Conservation (phyloP, 2,329 filamentous ascomycete species). For the Chrysosporium queenslandicum region DNA sequence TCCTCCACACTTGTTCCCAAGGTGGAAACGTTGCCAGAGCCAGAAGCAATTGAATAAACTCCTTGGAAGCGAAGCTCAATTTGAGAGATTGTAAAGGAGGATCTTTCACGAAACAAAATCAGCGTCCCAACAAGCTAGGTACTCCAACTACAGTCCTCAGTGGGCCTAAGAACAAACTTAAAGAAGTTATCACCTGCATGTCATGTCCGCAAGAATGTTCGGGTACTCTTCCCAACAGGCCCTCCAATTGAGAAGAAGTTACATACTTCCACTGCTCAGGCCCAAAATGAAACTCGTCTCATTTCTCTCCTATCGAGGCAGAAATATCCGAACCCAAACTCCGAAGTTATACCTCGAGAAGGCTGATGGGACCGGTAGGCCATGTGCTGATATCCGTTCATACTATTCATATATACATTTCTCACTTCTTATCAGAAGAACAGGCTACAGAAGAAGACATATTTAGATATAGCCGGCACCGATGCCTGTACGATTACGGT, state of each 20-base stretch:
- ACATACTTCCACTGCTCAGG: neutral
- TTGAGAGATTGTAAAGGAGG: too few relatives aligned
- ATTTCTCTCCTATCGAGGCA: conserved; percentile 7
- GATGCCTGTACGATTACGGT: conserved; percentile 21
- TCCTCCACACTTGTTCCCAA: too few relatives aligned
- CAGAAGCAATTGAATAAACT: too few relatives aligned
- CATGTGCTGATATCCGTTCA: neutral
- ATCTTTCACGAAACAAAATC: too few relatives aligned
- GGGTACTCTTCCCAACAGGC: neutral
- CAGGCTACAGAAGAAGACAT: conserved; percentile 20
- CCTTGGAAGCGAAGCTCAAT: too few relatives aligned
- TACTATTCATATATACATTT: conserved; percentile 1
- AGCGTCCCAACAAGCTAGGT: too few relatives aligned
- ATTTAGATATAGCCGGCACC: conserved; percentile 21
- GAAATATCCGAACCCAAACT: conserved; percentile 2
- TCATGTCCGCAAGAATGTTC: neutral
- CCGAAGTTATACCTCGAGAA: conserved; percentile 1
- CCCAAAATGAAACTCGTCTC: conserved; percentile 6
- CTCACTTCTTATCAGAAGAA: conserved; percentile 12
- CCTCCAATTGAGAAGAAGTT: neutral
- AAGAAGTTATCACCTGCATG: too few relatives aligned
- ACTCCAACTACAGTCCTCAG: too few relatives aligned
- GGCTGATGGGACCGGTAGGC: neutral
- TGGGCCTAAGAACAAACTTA: too few relatives aligned
- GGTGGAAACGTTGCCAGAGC: too few relatives aligned